These are phyloP conservation scores for Anacardium occidentale DNA, from an alignment of 345 rosid genomes.

Conservation along the genomic window DNA sequence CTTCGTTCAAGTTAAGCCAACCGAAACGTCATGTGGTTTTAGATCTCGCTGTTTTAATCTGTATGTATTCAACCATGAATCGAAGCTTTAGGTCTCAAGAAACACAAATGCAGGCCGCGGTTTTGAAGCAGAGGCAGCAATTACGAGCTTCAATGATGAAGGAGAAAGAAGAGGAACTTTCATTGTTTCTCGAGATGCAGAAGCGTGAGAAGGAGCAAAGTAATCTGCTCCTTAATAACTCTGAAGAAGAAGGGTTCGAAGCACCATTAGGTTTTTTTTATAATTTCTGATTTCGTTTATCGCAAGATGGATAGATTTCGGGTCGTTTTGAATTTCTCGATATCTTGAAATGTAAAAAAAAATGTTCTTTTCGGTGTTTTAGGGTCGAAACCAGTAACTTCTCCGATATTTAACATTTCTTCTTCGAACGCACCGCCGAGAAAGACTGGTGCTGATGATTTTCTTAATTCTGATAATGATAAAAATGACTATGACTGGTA, in stretches of 20 bases:
- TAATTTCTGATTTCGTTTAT: background rate
- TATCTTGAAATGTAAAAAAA: background rate
- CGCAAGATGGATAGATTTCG: background rate
- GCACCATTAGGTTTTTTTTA: constrained; percentile 59
- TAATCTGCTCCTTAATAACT: constrained; percentile 51
- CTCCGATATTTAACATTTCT: constrained; percentile 77
- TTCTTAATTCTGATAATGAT: constrained; percentile 86
- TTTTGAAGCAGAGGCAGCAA: constrained; percentile 70
- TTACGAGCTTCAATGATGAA: constrained; percentile 77
- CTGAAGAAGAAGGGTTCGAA: constrained; percentile 66
- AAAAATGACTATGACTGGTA: constrained; percentile 98
- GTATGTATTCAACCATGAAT: constrained; percentile 46
- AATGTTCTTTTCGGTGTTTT: constrained; percentile 9
- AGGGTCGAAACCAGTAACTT: constrained; percentile 83
- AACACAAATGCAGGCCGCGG: constrained; percentile 63
- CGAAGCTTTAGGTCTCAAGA: constrained; percentile 91
- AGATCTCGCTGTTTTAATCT: constrained; percentile 27
- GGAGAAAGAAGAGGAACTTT: constrained; percentile 92
- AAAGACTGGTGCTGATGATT: constrained; percentile 78
- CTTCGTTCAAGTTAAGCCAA: constrained; percentile 20
- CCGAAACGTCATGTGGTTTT: constrained; percentile 21
- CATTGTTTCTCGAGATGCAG: constrained; percentile 90
- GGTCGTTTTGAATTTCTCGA: background rate
- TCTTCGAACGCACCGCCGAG: constrained; percentile 41
- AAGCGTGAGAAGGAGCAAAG: constrained; percentile 78